phyloP scores from a whole-genome alignment of 805 yeast species.

The Saccharomycopsis vini region DNA sequence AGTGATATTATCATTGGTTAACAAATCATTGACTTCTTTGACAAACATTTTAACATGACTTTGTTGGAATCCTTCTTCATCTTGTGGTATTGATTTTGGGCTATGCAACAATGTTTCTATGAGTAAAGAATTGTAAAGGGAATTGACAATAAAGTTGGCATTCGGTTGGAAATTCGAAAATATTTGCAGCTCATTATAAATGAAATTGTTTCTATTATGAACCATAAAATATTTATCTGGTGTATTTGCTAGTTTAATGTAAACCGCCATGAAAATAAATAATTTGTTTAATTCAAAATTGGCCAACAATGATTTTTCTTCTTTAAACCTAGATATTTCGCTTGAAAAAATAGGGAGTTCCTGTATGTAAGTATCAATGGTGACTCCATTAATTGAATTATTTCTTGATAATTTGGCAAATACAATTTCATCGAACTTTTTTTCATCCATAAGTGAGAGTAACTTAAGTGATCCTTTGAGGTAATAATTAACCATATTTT shows the following conservation, averaged over 20 bases:
- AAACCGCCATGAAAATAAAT: slow-evolving; percentile 3
- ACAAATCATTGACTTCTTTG: slow-evolving; percentile 15
- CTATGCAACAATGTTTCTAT: too few relatives aligned
- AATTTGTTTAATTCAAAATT: slow-evolving; percentile 6
- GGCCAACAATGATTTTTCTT: not conserved
- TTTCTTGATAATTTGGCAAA: slow-evolving; percentile 13
- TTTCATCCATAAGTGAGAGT: slow-evolving; percentile 12
- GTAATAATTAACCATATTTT: slow-evolving; percentile 26
- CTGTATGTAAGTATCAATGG: slow-evolving; percentile 9
- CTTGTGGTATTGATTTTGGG: too few relatives aligned
- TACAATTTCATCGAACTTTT: slow-evolving; percentile 11
- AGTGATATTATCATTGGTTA: slow-evolving; percentile 2
- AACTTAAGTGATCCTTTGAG: slow-evolving; percentile 20
- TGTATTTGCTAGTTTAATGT: slow-evolving; percentile 1
- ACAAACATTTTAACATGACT: slow-evolving; percentile 21
- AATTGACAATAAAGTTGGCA: slow-evolving; percentile 5
- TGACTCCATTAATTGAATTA: slow-evolving; percentile 9
- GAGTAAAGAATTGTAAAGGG: slow-evolving; percentile 20
- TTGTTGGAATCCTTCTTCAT: too few relatives aligned
- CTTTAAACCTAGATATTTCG: slow-evolving; percentile 1
- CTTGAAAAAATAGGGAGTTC: slow-evolving; percentile 13
- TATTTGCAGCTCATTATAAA: not conserved
- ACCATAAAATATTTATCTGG: slow-evolving; percentile 7
- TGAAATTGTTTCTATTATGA: slow-evolving; percentile 4
- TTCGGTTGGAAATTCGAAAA: slow-evolving; percentile 4